Evolutionary conservation across 352 stramenopile species (phyloP).

Genomic region (Pythium plurisporium): DNA sequence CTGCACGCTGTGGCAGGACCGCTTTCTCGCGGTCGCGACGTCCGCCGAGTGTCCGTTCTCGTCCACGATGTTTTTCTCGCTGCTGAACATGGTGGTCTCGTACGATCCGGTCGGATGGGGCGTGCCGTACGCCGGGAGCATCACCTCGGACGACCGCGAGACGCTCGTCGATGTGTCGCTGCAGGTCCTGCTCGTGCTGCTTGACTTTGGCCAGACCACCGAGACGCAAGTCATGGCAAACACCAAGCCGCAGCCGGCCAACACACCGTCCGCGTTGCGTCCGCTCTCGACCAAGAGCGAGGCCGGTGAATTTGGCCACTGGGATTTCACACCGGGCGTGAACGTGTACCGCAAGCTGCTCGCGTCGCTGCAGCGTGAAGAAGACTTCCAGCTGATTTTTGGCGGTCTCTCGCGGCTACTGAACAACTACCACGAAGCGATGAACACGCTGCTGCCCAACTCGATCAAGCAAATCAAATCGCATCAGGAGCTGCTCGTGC

Average conservation of each 20-base stretch:
- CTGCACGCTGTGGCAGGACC: slow-evolving; percentile 89
- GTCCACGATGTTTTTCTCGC: slow-evolving; percentile 94
- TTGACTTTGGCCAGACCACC: slow-evolving; percentile 90
- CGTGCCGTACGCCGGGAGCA: slow-evolving; percentile 87
- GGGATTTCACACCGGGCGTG: slow-evolving; percentile 12
- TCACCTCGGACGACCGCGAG: slow-evolving; percentile 87
- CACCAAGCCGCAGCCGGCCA: slow-evolving; percentile 45
- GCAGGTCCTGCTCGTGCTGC: slow-evolving; percentile 92
- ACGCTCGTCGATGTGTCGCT: slow-evolving; percentile 89
- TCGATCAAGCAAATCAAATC: slow-evolving; percentile 94
- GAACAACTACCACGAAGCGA: slow-evolving; percentile 93
- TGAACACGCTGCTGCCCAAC: slow-evolving; percentile 93
- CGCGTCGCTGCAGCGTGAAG: slow-evolving; percentile 57
- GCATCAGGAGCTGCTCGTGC: slow-evolving; percentile 96
- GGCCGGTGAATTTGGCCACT: slow-evolving; percentile 29
- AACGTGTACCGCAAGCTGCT: slow-evolving; percentile 76
- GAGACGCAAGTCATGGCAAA: slow-evolving; percentile 38
- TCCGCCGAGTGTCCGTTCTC: slow-evolving; percentile 90
- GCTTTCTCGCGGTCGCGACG: slow-evolving; percentile 90
- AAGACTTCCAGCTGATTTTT: slow-evolving; percentile 93
- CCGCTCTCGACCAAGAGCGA: slow-evolving; percentile 34
- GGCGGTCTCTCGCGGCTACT: slow-evolving; percentile 94
- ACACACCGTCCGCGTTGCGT: slow-evolving; percentile 29
- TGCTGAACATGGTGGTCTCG: slow-evolving; percentile 93
- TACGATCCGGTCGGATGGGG: slow-evolving; percentile 92